Base-by-base conservation (phyloP, 192 early-diverging fungal genomes). In the Phlyctochytrium bullatum region DNA sequence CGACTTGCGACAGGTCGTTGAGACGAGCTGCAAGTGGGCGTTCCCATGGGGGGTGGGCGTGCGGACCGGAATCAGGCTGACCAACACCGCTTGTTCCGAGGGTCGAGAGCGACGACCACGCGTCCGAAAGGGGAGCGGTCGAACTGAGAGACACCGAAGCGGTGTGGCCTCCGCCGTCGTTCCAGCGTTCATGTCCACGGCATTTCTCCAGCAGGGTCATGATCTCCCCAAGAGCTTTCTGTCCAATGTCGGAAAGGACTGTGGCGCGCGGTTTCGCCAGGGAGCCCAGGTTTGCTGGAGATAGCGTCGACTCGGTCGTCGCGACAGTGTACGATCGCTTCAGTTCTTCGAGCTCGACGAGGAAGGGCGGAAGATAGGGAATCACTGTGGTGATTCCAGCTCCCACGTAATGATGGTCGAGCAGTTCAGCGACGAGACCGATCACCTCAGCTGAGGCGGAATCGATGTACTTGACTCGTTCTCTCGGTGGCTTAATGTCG, bases 281-380 rank as follows among this genome's bases (percentile, higher is more conserved):
- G 20, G 60, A 23, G 1, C 33, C 60, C 28, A n/a, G 40, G 20
- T 6, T 47, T 20, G 40, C 40, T n/a, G n/a, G n/a, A 6, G 40
- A 6, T 20, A 47, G 6, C 10, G 40, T 20, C 40, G 40, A 6
- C 40, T 20, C 35, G 16, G 52, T 20, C 6, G 10, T 6, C 10
- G 40, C 72, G 50, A 72, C 73, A 2, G 62, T 35, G 50, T 77
- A 77, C 32, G 73, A 65, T 16, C n/a, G 36, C 6, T 74, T 66
- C 1, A 77, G 24, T 33, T 74, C 64, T 14, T 74, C 59, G 28
- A 77, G 23, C 25, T 77, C 68, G 17, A 23, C 6, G 12, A 77
- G 28, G 35, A 74, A 71, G 17, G 76, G 76, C 28, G 33, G 33
- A 16, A 75, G 50, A 23, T 58, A 62, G n/a, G 76, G 76, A 25